Base-by-base conservation (phyloP, 345 rosid species). In the Reutealis trisperma region DNA sequence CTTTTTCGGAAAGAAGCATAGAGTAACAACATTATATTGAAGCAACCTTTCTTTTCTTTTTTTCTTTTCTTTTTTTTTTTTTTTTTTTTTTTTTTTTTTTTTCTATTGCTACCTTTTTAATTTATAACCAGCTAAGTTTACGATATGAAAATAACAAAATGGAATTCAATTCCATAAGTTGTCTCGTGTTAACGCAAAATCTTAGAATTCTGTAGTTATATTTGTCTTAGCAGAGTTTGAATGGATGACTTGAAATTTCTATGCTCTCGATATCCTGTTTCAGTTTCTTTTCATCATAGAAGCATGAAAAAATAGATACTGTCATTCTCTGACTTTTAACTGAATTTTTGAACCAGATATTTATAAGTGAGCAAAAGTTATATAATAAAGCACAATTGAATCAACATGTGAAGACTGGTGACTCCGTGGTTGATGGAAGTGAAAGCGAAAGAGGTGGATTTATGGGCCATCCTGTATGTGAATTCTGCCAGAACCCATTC, bases 391-490 rank as follows among this genome's bases (percentile, higher is more conserved):
- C 72, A 47, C 74, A 80, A 41, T 66, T 71, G 59, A 71, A 24
- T 75, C 79, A 80, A 51, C 83, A 80, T 61, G 62, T 75, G 22
- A 75, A 47, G 76, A 75, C 76, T 11, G 83, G 83, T 34, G 79
- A 80, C 51, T 75, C 79, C 0, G 69, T 70, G 62, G 77, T 75
- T 55, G 83, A 80, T 71, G 83, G 83, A 15, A 80, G 73, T 59
- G 76, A 80, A 71, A 80, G 63, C 34, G 79, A 80, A 57, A 80
- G 79, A 75, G 79, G 79, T 71, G 79, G 83, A 44, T 80, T 80
- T 55, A 58, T 32, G 25, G 83, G 83, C 25, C 83, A 80, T 64
- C 83, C 83, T 3, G n/a, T 44, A 3, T 80, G 83, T 71, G 73
- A 75, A 58, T 80, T 80, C 49, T 80, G 83, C 62, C 70, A 42